A percentile compares a stretch with the other conserved stretches of the same genome.
phyloP scores from a whole-genome alignment of 2,329 filamentous ascomycete species.

The Clonostachys chloroleuca region DNA sequence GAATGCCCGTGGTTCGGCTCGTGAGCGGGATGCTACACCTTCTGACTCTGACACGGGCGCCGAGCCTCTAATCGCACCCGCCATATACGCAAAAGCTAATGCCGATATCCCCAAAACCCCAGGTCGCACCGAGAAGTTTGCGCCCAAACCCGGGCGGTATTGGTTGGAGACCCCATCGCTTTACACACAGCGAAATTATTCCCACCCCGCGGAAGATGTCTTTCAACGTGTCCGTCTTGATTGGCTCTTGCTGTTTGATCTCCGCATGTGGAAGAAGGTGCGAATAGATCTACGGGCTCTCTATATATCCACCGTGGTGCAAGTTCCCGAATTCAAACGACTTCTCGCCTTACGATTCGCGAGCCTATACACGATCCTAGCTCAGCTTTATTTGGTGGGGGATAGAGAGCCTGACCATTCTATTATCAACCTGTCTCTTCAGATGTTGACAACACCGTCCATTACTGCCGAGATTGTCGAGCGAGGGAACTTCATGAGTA shows the following conservation, averaged over 20 bases:
- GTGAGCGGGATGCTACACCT: slow-evolving; percentile 60
- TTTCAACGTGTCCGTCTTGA: slow-evolving; percentile 87
- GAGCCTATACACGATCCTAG: slow-evolving; percentile 87
- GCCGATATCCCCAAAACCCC: slow-evolving; percentile 82
- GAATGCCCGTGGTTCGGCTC: slow-evolving; percentile 23
- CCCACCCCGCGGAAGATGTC: slow-evolving; percentile 77
- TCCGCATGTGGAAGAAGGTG: slow-evolving; percentile 95
- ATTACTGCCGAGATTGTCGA: slow-evolving; percentile 96
- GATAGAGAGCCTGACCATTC: slow-evolving; percentile 97
- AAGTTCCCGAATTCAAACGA: slow-evolving; percentile 93
- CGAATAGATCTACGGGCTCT: slow-evolving; percentile 86
- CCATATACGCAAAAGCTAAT: slow-evolving; percentile 59
- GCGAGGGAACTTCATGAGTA: slow-evolving; percentile 91
- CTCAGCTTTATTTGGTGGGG: slow-evolving; percentile 91
- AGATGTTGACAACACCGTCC: slow-evolving; percentile 94
- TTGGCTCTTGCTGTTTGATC: slow-evolving; percentile 90
- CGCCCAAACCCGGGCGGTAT: slow-evolving; percentile 68
- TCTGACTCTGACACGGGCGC: slow-evolving; percentile 67
- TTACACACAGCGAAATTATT: slow-evolving; percentile 57
- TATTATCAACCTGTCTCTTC: slow-evolving; percentile 94
- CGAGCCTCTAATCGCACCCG: slow-evolving; percentile 60
- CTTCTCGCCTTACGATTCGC: slow-evolving; percentile 91
- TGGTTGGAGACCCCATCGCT: slow-evolving; percentile 79
- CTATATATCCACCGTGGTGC: slow-evolving; percentile 94
- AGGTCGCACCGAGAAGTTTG: slow-evolving; percentile 39